Evolutionary conservation across 495 filamentous ascomycete species (phyloP), one percentile per base, ranked within the genome.

Genomic region (Aspergillus olivimuriae): DNA sequence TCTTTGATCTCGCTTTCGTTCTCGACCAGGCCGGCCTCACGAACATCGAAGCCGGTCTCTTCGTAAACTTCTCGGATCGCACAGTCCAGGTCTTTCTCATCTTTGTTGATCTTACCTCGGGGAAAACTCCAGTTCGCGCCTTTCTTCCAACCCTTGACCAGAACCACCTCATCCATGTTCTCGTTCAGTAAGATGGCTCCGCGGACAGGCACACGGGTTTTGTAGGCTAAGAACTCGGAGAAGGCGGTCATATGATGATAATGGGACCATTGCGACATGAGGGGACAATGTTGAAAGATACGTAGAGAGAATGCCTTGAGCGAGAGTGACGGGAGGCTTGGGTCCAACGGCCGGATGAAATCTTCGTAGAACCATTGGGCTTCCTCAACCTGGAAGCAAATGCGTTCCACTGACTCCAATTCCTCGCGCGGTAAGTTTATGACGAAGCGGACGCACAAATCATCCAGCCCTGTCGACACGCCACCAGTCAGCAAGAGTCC

Each of bases 311-410:
- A 98, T 20, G 70, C 77, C 35, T 85, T 81, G 8, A 97, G 76
- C 26, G 81, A 81, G 63, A 97, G 80, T 2, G 84, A 87, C 5
- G 94, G 94, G 3, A 97, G 69, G 23, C 74, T 73, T 7, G 89
- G 88, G 57, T 95, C 87, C 41, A 90, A 70, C 22, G 89, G 89
- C 26, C 94, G 86, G 63, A 98, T 86, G 58, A 97, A 98, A 65
- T 98, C 92, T 66, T 97, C 94, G 80, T 96, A 98, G 64, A 89
- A 97, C 92, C 92, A 98, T 84, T 98, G 92, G 57, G 92, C 92
- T 58, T 96, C 94, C 65, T 98, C 92, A 43, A 98, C 84, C 69
- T 96, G 90, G 63, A 98, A 98, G 65, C 89, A 95, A 58, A 97
- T 89, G 50, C 92, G 86, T 56, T 90, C 88, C 16, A 94, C 86